phyloP scores from a whole-genome alignment of 2,329 filamentous ascomycete species.

The Cladosporium oxysporum region DNA sequence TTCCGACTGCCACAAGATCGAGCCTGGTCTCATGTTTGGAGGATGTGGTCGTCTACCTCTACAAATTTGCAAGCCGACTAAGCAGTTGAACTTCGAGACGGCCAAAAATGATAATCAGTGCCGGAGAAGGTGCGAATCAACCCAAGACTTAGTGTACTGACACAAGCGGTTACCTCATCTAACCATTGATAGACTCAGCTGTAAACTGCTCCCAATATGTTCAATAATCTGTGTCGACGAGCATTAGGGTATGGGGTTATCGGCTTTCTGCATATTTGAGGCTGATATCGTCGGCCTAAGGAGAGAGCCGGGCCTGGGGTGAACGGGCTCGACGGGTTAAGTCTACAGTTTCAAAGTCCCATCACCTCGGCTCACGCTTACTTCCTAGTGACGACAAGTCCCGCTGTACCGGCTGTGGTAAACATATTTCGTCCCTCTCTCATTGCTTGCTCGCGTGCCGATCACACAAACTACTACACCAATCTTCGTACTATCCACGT shows the following conservation, averaged over 20 bases:
- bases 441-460: slow-evolving; percentile 11
- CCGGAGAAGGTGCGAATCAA: not conserved
- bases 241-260: not conserved
- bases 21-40: not conserved
- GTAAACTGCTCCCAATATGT: not conserved
- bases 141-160: not conserved
- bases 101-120: not conserved
- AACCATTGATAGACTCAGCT: not conserved
- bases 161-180: not conserved
- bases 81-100: not conserved
- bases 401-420: slow-evolving; percentile 12
- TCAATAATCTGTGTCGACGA: not conserved
- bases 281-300: slow-evolving; percentile 1
- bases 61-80: not conserved
- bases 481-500: not conserved
- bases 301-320: not conserved
- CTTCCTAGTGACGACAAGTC: not conserved
- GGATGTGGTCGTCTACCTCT: not conserved
- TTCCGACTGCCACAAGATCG: slow-evolving; percentile 57
- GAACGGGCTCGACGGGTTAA: too few relatives aligned
- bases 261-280: not conserved
- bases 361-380: slow-evolving; percentile 2
- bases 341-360: not conserved
- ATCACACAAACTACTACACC: not conserved
- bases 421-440: slow-evolving; percentile 17